A percentile compares a stretch with the other conserved stretches of the same genome.
These are phyloP conservation scores for Aspergillus spinulosporus DNA, from an alignment of 2,329 filamentous ascomycete genomes.

Conservation along the genomic window DNA sequence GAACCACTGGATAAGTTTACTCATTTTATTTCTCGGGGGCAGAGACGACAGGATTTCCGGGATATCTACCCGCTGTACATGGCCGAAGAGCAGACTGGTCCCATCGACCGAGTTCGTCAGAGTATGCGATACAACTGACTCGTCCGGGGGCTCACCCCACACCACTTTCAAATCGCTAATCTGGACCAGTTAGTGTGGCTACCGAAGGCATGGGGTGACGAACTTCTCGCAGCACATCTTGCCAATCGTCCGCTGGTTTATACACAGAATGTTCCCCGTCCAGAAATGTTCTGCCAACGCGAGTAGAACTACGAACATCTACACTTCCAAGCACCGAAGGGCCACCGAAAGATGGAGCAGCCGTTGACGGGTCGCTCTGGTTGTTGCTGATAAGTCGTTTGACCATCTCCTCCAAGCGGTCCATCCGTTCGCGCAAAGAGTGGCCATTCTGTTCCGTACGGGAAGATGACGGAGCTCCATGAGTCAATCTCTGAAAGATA, in stretches of 20 bases:
- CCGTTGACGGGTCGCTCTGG: neutral
- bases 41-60: constrained; percentile 9
- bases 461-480: neutral
- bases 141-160: constrained; percentile 6
- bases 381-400: constrained; percentile 6
- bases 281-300: constrained; percentile 7
- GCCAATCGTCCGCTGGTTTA: constrained; percentile 10
- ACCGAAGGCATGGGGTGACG: neutral
- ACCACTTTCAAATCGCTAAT: constrained; percentile 12
- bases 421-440: constrained; percentile 10
- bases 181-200: neutral
- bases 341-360: neutral
- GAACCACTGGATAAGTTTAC: constrained; percentile 5
- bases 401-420: constrained; percentile 12
- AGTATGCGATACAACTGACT: neutral
- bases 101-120: constrained; percentile 10
- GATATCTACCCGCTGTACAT: constrained; percentile 10
- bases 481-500: neutral
- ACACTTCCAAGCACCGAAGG: neutral
- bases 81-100: constrained; percentile 14
- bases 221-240: constrained; percentile 15
- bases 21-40: constrained; percentile 3
- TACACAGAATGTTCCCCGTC: constrained; percentile 14
- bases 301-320: neutral
- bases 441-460: neutral